phyloP scores from a whole-genome alignment of 495 filamentous ascomycete species.

The Geoglossum glabrum region DNA sequence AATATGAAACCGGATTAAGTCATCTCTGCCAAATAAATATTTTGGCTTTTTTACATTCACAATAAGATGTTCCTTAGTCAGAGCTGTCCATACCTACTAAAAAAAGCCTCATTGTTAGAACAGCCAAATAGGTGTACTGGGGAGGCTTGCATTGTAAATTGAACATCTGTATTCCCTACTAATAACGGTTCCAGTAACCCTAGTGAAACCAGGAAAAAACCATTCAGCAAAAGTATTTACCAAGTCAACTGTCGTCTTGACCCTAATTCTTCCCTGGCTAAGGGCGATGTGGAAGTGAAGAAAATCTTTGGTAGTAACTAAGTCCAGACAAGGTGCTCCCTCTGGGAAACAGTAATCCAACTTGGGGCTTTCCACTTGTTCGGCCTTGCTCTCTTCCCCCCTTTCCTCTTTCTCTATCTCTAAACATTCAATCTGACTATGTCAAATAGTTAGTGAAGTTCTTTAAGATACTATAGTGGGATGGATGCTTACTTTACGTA shows the following conservation, averaged over 20 bases:
- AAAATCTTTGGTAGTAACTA: constrained; percentile 8
- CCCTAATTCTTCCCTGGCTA: constrained; percentile 5
- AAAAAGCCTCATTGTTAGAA: background rate
- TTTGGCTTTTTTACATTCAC: constrained; percentile 9
- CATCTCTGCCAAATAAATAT: constrained; percentile 4
- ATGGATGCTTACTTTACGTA: constrained; percentile 4
- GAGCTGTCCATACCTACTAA: constrained; percentile 4
- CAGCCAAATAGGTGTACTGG: background rate
- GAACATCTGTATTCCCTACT: constrained; percentile 5
- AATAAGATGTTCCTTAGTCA: constrained; percentile 5
- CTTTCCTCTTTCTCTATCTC: background rate
- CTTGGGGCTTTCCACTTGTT: background rate
- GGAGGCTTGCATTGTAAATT: constrained; percentile 2
- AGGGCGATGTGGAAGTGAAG: background rate
- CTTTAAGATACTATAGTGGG: background rate
- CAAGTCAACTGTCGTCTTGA: constrained; percentile 6
- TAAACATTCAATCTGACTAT: background rate
- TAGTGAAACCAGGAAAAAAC: constrained; percentile 8
- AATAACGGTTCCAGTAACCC: constrained; percentile 6
- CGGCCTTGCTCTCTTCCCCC: background rate
- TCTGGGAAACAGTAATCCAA: background rate
- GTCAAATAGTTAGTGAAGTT: background rate
- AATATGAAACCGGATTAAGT: constrained; percentile 1
- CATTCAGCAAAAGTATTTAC: constrained; percentile 9
- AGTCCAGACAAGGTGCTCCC: constrained; percentile 6